Percentiles rank a stretch among this genome's conserved stretches.
phyloP scores from a whole-genome alignment of 768 basidiomycete genomes.

The Leucosporidium yakuticum region DNA sequence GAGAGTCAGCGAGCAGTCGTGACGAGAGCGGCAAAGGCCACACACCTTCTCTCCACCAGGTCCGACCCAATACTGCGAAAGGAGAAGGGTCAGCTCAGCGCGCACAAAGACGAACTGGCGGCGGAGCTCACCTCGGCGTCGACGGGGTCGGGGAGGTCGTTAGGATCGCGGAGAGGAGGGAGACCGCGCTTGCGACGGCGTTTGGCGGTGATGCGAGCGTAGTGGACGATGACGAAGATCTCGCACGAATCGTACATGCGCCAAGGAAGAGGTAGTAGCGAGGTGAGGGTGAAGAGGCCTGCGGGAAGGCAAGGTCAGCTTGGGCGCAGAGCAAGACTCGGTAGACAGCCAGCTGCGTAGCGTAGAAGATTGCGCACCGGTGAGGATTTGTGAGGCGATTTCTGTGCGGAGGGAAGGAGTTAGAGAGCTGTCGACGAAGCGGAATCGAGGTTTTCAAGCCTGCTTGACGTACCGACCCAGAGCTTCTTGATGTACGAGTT shows the following conservation, averaged over 20 bases:
- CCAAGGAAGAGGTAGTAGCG: conserved; percentile 61
- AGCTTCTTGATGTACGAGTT: conserved; percentile 64
- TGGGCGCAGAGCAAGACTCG: background rate
- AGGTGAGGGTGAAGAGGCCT: background rate
- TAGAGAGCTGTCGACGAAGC: background rate
- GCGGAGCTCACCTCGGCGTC: background rate
- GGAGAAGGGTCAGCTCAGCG: background rate
- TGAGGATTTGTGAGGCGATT: conserved; percentile 66
- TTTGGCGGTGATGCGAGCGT: conserved; percentile 57
- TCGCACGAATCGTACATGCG: conserved; percentile 70
- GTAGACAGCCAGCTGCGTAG: background rate
- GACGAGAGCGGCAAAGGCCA: too few species aligned
- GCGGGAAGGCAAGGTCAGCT: background rate
- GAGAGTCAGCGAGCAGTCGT: too few species aligned
- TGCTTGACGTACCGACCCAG: conserved; percentile 52
- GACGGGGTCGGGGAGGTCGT: conserved; percentile 72
- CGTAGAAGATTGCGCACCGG: conserved; percentile 49
- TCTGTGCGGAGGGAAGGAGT: conserved; percentile 43
- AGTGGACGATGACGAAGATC: conserved; percentile 63
- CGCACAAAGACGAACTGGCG: background rate
- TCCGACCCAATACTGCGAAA: conserved; percentile 8
- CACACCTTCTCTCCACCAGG: conserved; percentile 5
- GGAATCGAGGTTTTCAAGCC: too few species aligned
- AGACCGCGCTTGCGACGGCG: conserved; percentile 60
- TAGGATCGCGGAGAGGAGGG: conserved; percentile 62